Conservation (phyloP, 257 asterid genomes). For the Penstemon barbatus region DNA sequence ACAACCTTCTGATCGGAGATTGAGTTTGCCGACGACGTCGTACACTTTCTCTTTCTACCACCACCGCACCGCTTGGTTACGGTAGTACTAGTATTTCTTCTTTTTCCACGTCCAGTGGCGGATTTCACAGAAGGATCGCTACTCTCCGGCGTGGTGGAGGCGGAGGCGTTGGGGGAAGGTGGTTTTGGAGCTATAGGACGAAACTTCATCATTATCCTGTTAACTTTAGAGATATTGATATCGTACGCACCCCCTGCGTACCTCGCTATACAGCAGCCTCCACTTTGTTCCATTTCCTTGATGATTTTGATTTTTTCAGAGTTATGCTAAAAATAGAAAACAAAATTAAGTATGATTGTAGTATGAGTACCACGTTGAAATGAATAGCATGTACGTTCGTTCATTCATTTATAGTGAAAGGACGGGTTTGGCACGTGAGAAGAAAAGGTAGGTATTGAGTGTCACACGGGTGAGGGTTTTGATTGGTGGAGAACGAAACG, state of each 20-base stretch:
- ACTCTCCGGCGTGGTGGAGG: slow-evolving; percentile 31
- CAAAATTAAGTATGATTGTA: neutral
- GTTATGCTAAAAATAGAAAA: neutral
- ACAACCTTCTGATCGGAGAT: slow-evolving; percentile 32
- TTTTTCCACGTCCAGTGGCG: slow-evolving; percentile 40
- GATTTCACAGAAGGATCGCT: slow-evolving; percentile 9
- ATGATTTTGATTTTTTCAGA: too few relatives aligned
- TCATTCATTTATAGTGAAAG: slow-evolving; percentile 14
- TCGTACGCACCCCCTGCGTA: slow-evolving; percentile 49
- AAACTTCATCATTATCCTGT: slow-evolving; percentile 58
- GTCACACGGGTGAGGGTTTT: slow-evolving; percentile 21
- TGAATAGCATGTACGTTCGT: neutral
- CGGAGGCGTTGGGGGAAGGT: slow-evolving; percentile 13
- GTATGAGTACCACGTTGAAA: too few relatives aligned
- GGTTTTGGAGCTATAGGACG: slow-evolving; percentile 94
- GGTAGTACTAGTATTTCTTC: slow-evolving; percentile 15
- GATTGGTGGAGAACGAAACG: slow-evolving; percentile 41
- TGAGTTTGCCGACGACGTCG: slow-evolving; percentile 35
- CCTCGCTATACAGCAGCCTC: slow-evolving; percentile 76
- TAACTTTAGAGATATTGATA: slow-evolving; percentile 48
- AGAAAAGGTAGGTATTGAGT: neutral
- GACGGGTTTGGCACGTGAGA: slow-evolving; percentile 40
- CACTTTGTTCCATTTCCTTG: slow-evolving; percentile 49
- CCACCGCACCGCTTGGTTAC: slow-evolving; percentile 20
- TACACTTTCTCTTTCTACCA: slow-evolving; percentile 33